A percentile compares a stretch with the other conserved stretches of the same genome.
Conservation (phyloP, 2,329 filamentous ascomycete species). For the Pseudogymnoascus sp. region DNA sequence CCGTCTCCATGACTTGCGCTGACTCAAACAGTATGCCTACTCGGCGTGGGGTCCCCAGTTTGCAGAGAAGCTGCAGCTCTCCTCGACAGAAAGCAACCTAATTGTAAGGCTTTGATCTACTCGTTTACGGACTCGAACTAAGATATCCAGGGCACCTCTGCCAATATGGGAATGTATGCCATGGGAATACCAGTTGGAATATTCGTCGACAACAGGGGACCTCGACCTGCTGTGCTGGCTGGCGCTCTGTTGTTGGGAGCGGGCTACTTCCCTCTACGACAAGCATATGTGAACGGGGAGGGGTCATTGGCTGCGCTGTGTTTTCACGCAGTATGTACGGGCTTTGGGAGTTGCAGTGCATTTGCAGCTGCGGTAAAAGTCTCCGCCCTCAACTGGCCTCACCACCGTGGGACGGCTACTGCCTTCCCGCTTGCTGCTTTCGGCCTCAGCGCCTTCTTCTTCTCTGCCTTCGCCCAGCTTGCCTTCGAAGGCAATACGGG, state of each 20-base stretch:
- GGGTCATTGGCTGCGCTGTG: conserved; percentile 57
- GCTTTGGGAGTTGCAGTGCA: conserved; percentile 82
- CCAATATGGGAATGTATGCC: conserved; percentile 90
- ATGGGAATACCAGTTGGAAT: conserved; percentile 83
- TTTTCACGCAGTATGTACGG: conserved; percentile 77
- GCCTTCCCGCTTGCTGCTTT: conserved; percentile 90
- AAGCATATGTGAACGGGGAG: conserved; percentile 63
- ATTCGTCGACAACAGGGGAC: conserved; percentile 74
- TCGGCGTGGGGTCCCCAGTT: conserved; percentile 97
- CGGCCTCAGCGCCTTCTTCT: conserved; percentile 93
- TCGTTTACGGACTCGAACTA: conserved; percentile 22
- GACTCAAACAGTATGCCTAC: conserved; percentile 72
- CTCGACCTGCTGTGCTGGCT: conserved; percentile 66
- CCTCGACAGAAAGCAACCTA: conserved; percentile 86
- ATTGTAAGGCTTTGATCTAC: conserved; percentile 49
- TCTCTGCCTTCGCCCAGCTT: conserved; percentile 68
- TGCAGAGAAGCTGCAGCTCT: conserved; percentile 74
- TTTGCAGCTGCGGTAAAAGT: conserved; percentile 81
- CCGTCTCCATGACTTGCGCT: conserved; percentile 17
- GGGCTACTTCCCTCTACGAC: conserved; percentile 80
- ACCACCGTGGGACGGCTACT: conserved; percentile 84
- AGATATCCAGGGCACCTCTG: conserved; percentile 49
- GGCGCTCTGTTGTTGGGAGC: conserved; percentile 64
- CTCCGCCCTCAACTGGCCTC: conserved; percentile 85
- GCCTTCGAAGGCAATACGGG: conserved; percentile 78